Base-by-base conservation (phyloP, 768 basidiomycete species). In the Mycena filopes region DNA sequence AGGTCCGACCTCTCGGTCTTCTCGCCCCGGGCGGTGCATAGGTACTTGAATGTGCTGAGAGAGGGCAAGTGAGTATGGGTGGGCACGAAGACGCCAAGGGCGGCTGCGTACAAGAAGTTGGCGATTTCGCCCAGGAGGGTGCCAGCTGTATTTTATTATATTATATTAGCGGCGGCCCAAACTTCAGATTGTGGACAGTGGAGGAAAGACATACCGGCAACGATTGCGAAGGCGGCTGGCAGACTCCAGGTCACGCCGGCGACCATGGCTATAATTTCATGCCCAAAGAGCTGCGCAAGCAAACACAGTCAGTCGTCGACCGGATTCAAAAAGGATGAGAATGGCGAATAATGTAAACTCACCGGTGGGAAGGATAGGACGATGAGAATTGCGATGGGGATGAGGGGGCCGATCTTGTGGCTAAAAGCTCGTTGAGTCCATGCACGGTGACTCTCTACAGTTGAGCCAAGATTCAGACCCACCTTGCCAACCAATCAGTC, bases 241-340 rank as follows among this genome's bases (percentile, higher is more conserved):
- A 54, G 36, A 54, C 40, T 54, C 53, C 53, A 97, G 2, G 96
- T 92, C 29, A 96, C 76, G 20, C 95, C 95, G 70, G 92, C 93
- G 7, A 97, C 80, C 41, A 96, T 85, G 21, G 92, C 92, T 33
- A 97, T 82, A 60, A 97, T 92, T 82, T 97, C 96, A 63, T 96
- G 94, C 9, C 96, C 96, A 71, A 95, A 95, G 18, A 96, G 85
- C 85, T 92, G 63, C 9, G 57, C 9, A 12, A 51, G 38, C 11
- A 9, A 42, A 21, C 8, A 58, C 26, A 11, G 4, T 40, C 38
- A 16, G 49, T 9, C 33, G 25, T 21, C 12, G 33, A 25, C n/a
- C n/a, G n/a, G n/a, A n/a, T n/a, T n/a, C n/a, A n/a, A n/a, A n/a
- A n/a, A n/a, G n/a, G n/a, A n/a, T n/a, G 18, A 40, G 20, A 3